phyloP scores from a whole-genome alignment of 257 asterid genomes.

The Cinchona pubescens region DNA sequence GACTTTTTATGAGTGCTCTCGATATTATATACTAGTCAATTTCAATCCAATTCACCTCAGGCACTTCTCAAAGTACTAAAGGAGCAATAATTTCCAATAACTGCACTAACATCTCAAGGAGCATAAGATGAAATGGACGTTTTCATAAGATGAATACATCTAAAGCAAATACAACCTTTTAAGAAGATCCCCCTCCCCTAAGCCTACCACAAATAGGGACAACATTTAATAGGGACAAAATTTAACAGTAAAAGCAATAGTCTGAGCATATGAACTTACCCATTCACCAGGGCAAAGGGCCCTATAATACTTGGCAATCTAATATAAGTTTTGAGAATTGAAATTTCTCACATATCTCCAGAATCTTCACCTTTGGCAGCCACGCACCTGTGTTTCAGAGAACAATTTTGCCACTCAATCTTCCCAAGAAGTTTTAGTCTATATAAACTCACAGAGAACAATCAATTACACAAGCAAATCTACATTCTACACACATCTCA shows the following conservation, averaged over 20 bases:
- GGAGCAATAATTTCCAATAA: neutral
- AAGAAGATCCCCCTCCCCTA: neutral
- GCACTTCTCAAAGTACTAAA: neutral
- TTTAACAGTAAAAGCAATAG: neutral
- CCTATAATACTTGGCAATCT: conserved; percentile 64
- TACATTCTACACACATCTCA: neutral
- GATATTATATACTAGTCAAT: neutral
- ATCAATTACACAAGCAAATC: neutral
- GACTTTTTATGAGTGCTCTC: too few species aligned
- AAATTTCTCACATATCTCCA: conserved; percentile 58
- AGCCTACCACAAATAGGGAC: neutral
- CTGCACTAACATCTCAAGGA: neutral
- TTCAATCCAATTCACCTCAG: too few species aligned
- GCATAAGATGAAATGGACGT: neutral
- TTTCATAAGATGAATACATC: neutral
- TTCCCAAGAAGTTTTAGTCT: neutral
- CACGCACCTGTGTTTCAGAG: conserved; percentile 46
- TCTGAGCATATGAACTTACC: conserved; percentile 44
- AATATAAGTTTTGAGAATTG: too few species aligned
- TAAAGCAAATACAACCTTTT: neutral
- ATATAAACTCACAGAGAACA: neutral
- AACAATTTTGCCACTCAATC: neutral
- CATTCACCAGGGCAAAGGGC: conserved; percentile 95
- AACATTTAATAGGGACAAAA: neutral
- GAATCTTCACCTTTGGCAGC: conserved; percentile 72